Evolutionary conservation across 176 grass and related monocot genomes (phyloP).

Genomic region (Raddia guianensis): DNA sequence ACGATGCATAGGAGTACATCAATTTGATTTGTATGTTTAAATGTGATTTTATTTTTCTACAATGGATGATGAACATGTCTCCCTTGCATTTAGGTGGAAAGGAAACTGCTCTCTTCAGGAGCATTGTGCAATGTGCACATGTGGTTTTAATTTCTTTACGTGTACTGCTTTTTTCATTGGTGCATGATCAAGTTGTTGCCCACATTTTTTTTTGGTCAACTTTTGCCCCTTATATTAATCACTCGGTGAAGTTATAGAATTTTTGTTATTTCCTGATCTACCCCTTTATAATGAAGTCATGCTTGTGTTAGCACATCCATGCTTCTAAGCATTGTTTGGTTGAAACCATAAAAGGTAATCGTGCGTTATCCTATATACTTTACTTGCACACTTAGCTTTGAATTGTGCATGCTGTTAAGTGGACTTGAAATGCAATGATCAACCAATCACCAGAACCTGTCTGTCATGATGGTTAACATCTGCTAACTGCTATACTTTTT

Average conservation of each 20-base stretch:
- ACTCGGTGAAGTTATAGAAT: not conserved
- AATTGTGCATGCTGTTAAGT: not conserved
- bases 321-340: not conserved
- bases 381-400: not conserved
- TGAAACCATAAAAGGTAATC: not conserved
- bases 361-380: not conserved
- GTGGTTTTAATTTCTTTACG: slow-evolving; percentile 4
- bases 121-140: not conserved
- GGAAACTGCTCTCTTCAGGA: not conserved
- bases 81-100: slow-evolving; percentile 1
- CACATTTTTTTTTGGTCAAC: not conserved
- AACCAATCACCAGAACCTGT: slow-evolving; percentile 9
- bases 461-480: not conserved
- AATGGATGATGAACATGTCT: not conserved
- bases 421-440: not conserved
- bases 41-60: slow-evolving; percentile 21
- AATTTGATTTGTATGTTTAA: not conserved
- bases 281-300: not conserved
- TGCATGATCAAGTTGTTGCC: not conserved
- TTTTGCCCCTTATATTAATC: not conserved
- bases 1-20: not conserved
- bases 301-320: not conserved
- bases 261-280: not conserved
- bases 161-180: not conserved
- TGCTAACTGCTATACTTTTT: not conserved